Percentiles rank a stretch among this genome's conserved stretches.
These are phyloP conservation scores for Colletotrichum sp. DNA, from an alignment of 2,329 filamentous ascomycete genomes.

Conservation along the genomic window DNA sequence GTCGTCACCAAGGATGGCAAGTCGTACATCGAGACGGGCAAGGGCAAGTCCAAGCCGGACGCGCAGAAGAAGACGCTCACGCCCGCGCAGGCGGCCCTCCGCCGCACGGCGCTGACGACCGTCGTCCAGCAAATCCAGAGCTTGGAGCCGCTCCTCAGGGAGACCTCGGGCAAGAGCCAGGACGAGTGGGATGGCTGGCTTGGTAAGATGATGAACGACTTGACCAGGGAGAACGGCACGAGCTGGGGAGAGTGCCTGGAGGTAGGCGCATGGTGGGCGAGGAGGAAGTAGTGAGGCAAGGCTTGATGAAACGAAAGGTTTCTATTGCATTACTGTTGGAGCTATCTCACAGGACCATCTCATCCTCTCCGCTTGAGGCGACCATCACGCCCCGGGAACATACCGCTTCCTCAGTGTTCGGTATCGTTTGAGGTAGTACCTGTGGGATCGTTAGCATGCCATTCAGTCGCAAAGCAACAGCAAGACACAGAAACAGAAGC, in stretches of 20 bases:
- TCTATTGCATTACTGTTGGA: slow-evolving; percentile 7
- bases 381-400: slow-evolving; percentile 30
- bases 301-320: neutral
- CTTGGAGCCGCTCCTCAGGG: slow-evolving; percentile 80
- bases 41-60: slow-evolving; percentile 37
- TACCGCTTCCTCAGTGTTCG: slow-evolving; percentile 85
- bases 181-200: slow-evolving; percentile 95
- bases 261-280: slow-evolving; percentile 87
- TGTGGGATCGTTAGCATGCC: slow-evolving; percentile 38
- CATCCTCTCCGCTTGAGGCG: neutral
- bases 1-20: slow-evolving; percentile 65
- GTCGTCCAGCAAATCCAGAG: slow-evolving; percentile 85
- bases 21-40: slow-evolving; percentile 61
- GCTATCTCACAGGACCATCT: neutral
- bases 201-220: slow-evolving; percentile 82
- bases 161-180: slow-evolving; percentile 83
- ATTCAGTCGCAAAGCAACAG: neutral
- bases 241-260: slow-evolving; percentile 86
- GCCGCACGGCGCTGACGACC: slow-evolving; percentile 80
- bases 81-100: slow-evolving; percentile 72
- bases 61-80: slow-evolving; percentile 60
- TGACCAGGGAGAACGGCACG: slow-evolving; percentile 80
- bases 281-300: slow-evolving; percentile 61
- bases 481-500: neutral
- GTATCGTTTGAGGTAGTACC: slow-evolving; percentile 93